phyloP scores from a whole-genome alignment of 2,329 filamentous ascomycete species.

The Cordyceps farinosa region DNA sequence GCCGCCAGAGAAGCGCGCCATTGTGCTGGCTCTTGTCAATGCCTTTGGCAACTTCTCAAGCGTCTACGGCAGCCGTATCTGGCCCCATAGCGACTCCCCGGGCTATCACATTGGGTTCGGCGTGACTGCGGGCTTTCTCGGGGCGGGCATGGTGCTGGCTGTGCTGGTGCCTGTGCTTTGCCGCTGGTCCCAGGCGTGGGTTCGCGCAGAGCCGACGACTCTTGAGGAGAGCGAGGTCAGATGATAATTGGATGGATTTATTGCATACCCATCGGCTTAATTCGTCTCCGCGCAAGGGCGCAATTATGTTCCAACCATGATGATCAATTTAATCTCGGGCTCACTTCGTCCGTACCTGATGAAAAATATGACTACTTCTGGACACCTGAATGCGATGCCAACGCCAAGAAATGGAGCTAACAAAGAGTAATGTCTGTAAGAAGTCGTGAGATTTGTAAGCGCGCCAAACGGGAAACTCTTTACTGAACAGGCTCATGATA shows the following conservation, averaged over 20 bases:
- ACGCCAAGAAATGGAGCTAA: neutral
- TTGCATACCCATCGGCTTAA: neutral
- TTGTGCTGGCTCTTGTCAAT: constrained; percentile 32
- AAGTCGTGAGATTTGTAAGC: neutral
- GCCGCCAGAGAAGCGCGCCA: constrained; percentile 31
- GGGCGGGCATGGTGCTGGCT: constrained; percentile 25
- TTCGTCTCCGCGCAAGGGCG: neutral
- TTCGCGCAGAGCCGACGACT: neutral
- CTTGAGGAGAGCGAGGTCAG: neutral
- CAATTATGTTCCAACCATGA: neutral
- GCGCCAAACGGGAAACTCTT: no score
- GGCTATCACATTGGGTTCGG: constrained; percentile 29
- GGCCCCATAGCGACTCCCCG: constrained; percentile 27
- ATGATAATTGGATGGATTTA: neutral
- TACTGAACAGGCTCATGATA: no score
- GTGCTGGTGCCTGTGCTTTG: constrained; percentile 23
- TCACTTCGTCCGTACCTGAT: neutral
- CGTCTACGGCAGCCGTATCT: constrained; percentile 30
- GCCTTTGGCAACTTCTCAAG: constrained; percentile 31
- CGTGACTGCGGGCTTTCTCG: constrained; percentile 28
- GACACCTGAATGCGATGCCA: neutral
- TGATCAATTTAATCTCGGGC: neutral
- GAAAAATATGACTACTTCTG: neutral
- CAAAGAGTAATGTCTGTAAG: neutral
- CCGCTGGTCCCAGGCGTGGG: constrained; percentile 12